Evolutionary conservation across 352 stramenopile genomes (phyloP).

Genomic region (Phytophthora megakarya): DNA sequence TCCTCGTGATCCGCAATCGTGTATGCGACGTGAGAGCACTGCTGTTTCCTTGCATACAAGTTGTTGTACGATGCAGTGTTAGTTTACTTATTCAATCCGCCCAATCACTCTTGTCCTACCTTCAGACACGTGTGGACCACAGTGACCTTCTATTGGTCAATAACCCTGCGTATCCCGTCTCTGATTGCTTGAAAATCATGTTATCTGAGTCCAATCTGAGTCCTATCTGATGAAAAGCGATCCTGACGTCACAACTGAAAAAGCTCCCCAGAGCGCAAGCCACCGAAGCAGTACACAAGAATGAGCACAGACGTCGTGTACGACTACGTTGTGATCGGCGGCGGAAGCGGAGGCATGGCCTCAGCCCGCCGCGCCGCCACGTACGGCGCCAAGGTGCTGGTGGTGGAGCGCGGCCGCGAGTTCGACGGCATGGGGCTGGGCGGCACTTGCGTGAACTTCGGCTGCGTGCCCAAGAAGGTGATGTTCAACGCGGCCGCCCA

Average conservation of each 20-base stretch:
- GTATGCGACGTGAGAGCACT: constrained; percentile 4
- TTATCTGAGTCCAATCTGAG: background rate
- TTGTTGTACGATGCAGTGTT: background rate
- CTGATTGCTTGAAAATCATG: constrained; percentile 12
- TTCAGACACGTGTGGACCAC: background rate
- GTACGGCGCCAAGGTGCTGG: constrained; percentile 95
- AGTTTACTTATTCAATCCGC: too few relatives aligned
- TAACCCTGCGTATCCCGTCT: constrained; percentile 7
- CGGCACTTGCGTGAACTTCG: constrained; percentile 98
- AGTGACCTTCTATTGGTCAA: background rate
- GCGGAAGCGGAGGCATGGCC: constrained; percentile 91
- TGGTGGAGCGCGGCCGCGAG: constrained; percentile 89
- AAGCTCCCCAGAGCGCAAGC: constrained; percentile 18
- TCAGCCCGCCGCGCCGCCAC: constrained; percentile 91
- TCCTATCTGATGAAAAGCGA: too few relatives aligned
- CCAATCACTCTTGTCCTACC: too few relatives aligned
- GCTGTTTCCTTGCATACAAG: too few relatives aligned
- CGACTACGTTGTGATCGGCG: constrained; percentile 93
- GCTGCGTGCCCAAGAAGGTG: constrained; percentile 99
- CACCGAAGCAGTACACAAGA: background rate
- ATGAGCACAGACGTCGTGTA: constrained; percentile 68
- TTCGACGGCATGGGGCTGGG: constrained; percentile 77
- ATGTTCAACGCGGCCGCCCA: constrained; percentile 94
- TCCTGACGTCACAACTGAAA: constrained; percentile 33
- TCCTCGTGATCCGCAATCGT: background rate